Evolutionary conservation across 345 rosid genomes (phyloP).

Genomic region (Chamaenerion angustifolium): DNA sequence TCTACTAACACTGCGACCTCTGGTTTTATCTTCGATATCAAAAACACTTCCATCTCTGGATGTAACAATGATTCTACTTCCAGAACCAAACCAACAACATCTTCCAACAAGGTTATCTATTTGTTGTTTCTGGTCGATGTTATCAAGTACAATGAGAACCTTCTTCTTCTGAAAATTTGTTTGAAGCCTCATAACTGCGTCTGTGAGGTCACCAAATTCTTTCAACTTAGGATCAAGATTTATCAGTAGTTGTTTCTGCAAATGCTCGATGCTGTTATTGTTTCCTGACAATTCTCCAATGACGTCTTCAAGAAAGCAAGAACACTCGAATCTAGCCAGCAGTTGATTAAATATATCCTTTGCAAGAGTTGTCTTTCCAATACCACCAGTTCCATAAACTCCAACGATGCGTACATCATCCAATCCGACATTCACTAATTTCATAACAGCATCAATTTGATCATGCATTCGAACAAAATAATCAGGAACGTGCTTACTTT

Average conservation of each 20-base stretch:
- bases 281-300: not conserved
- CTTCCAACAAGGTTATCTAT: not conserved
- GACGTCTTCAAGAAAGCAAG: not conserved
- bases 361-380: not conserved
- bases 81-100: not conserved
- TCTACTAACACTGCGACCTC: not conserved
- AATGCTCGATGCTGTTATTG: not conserved
- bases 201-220: not conserved
- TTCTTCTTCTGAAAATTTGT: not conserved
- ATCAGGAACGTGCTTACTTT: not conserved
- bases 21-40: not conserved
- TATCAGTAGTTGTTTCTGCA: not conserved
- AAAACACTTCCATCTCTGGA: not conserved
- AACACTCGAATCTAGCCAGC: not conserved
- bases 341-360: not conserved
- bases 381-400: not conserved
- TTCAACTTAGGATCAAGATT: not conserved
- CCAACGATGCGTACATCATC: not conserved
- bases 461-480: not conserved
- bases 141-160: not conserved
- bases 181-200: not conserved
- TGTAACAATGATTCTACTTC: not conserved
- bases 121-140: not conserved
- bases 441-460: not conserved
- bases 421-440: not conserved